phyloP scores from a whole-genome alignment of 495 filamentous ascomycete species.

The Daldinia caldariorum region DNA sequence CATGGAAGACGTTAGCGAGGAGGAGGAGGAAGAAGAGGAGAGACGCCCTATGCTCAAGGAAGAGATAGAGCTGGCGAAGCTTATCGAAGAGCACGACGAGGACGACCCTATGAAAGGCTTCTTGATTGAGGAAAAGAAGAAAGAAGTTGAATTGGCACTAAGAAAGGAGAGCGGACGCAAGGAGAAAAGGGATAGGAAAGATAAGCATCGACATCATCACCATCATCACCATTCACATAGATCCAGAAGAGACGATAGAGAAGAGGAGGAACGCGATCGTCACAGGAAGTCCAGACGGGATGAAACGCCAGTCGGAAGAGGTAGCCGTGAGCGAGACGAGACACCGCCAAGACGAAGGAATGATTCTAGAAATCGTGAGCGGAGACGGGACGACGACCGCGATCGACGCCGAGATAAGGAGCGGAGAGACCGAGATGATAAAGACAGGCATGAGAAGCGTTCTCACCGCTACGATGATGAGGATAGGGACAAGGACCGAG shows the following conservation, averaged over 20 bases:
- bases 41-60: conserved; percentile 61
- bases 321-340: conserved; percentile 41
- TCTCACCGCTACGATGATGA: conserved; percentile 38
- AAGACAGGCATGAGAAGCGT: conserved; percentile 41
- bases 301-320: conserved; percentile 23
- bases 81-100: conserved; percentile 86
- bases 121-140: conserved; percentile 86
- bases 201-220: conserved; percentile 66
- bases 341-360: conserved; percentile 44
- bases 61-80: conserved; percentile 77
- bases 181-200: conserved; percentile 51
- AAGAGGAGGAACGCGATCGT: conserved; percentile 38
- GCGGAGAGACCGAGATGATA: conserved; percentile 44
- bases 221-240: conserved; percentile 58
- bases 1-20: conserved; percentile 52
- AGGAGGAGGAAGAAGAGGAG: conserved; percentile 54
- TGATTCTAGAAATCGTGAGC: conserved; percentile 47
- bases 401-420: conserved; percentile 43
- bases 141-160: conserved; percentile 79
- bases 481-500: conserved; percentile 36
- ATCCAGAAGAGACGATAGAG: conserved; percentile 47
- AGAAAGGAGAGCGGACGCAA: conserved; percentile 58
- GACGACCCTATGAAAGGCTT: conserved; percentile 98
- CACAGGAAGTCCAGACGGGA: conserved; percentile 43
- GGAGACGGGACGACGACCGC: conserved; percentile 37